Base-by-base conservation (phyloP, 192 early-diverging fungal species). In the Lunasporangiospora selenospora region DNA sequence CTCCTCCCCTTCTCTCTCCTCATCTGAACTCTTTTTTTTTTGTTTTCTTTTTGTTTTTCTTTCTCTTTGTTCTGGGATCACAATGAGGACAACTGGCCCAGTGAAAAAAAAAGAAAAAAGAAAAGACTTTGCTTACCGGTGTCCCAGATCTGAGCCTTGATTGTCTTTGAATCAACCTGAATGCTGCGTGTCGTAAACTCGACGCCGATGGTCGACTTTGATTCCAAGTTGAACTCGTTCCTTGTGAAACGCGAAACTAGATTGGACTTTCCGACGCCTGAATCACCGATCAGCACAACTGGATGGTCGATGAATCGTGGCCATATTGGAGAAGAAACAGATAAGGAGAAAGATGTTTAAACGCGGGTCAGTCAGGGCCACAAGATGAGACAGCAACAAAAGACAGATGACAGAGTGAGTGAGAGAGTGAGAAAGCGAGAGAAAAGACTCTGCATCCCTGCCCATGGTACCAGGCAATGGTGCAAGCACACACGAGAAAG, bases 81-180 rank as follows among this genome's bases (percentile, higher is more conserved):
- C 18, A 33, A 32, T 62, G 53, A 26, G 24, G n/a, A 18, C 38
- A 41, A 54, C n/a, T 56, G 24, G 6, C 43, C 82, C 16, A 82
- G 60, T 58, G 13, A 43, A 45, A 21, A 13, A 41, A 30, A 19
- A 27, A 52, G 31, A 21, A 3, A 51, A 36, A 6, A 30, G 42
- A 53, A 26, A 47, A 47, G 45, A 47, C 29, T 21, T n/a, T 42
- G 26, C 57, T 67, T 75, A 84, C 94, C 97, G 55, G 97, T 99
- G 83, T 99, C 97, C 97, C 97, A 99, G 79, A 99, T 98, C 78
- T 99, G 96, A 42, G 95, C 95, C 81, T 98, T 99, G 79, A 99
- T 95, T 13, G 92, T 95, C 84, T 99, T 99, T 59, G 86, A 82
- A 58, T 99, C 95, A 36, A 99, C 95, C 75, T 97, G 91, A 63